Evolutionary conservation across 2,329 filamentous ascomycete species (phyloP).

Genomic region (Aspergillus luchuensis): DNA sequence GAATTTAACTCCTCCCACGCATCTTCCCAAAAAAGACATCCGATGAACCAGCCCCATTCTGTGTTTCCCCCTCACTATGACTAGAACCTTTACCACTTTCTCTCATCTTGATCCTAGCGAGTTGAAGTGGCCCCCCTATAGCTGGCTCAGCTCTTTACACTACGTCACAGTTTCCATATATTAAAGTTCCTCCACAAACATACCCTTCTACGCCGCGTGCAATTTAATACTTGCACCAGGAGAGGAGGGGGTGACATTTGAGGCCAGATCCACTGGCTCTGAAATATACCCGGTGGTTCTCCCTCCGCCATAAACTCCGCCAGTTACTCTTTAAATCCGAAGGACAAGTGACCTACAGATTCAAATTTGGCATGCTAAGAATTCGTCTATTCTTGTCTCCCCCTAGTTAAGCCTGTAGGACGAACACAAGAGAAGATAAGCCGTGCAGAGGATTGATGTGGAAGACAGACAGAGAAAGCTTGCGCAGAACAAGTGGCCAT

Average conservation of each 20-base stretch:
- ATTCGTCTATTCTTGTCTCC: background rate
- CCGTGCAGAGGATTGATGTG: background rate
- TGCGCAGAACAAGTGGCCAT: slow-evolving; percentile 10
- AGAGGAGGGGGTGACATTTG: background rate
- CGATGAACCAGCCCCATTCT: background rate
- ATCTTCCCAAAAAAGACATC: background rate
- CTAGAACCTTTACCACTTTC: no score
- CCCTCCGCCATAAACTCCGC: background rate
- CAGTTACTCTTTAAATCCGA: background rate
- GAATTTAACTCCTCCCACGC: background rate
- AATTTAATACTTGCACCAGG: background rate
- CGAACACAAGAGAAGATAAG: background rate
- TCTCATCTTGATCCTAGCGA: background rate
- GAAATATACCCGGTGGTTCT: background rate
- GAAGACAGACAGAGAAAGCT: background rate
- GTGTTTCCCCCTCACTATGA: background rate
- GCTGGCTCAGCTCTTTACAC: background rate
- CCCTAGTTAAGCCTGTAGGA: background rate
- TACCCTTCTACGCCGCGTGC: background rate
- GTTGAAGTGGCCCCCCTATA: background rate
- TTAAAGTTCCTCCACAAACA: background rate
- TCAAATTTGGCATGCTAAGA: no score
- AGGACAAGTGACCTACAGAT: background rate
- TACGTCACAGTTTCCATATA: background rate
- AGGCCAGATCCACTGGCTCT: background rate